phyloP scores from a whole-genome alignment of 2,329 filamentous ascomycete genomes.

The Phyllosticta citribraziliensis region DNA sequence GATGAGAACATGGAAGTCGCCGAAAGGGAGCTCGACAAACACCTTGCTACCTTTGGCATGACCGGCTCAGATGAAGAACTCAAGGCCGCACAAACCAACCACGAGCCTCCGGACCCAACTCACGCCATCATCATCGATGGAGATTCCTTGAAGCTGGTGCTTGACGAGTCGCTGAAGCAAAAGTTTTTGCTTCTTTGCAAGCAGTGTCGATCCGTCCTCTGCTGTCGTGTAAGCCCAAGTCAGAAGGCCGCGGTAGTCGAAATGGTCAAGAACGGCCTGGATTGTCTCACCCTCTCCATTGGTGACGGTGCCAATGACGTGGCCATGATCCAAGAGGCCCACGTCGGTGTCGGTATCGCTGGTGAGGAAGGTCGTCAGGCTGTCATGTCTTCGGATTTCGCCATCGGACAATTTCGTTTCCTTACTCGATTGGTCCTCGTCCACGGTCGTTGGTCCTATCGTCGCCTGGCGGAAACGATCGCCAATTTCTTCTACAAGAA shows the following conservation, averaged over 20 bases:
- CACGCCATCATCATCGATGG: conserved; percentile 94
- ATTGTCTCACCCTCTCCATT: conserved; percentile 91
- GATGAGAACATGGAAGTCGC: conserved; percentile 59
- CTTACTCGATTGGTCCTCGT: conserved; percentile 77
- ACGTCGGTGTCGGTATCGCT: conserved; percentile 92
- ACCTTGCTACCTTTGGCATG: conserved; percentile 64
- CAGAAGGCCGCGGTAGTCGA: conserved; percentile 96
- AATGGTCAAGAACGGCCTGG: conserved; percentile 88
- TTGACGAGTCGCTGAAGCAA: conserved; percentile 73
- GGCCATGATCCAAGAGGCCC: conserved; percentile 94
- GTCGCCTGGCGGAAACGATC: conserved; percentile 82
- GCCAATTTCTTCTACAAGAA: conserved; percentile 99
- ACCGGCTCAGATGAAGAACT: conserved; percentile 82
- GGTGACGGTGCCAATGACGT: conserved; percentile 94
- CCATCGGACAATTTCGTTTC: conserved; percentile 88
- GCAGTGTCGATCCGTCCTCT: conserved; percentile 91
- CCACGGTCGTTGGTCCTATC: conserved; percentile 93
- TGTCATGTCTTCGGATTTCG: conserved; percentile 93
- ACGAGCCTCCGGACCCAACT: conserved; percentile 76
- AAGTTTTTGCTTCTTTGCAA: conserved; percentile 95
- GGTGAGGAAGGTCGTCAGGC: conserved; percentile 88
- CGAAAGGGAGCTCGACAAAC: conserved; percentile 62
- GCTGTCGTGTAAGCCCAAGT: conserved; percentile 91
- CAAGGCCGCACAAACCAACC: conserved; percentile 64
- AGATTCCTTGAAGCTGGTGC: conserved; percentile 79